Conservation (phyloP, 2,329 filamentous ascomycete genomes). For the Remersonia thermophila region DNA sequence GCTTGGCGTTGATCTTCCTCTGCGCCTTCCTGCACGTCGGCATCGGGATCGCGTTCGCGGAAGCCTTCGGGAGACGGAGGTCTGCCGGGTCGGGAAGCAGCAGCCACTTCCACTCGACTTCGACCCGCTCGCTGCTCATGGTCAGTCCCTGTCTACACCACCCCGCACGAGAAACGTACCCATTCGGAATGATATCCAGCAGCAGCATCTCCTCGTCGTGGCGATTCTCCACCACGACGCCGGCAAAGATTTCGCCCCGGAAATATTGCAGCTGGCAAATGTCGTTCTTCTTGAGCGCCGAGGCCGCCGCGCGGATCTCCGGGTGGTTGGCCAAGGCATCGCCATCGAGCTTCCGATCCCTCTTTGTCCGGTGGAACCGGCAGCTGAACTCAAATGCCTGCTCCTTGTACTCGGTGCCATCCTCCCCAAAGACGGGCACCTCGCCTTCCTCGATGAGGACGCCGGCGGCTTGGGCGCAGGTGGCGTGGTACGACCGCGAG, state of each 20-base stretch:
- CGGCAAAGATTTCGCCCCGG: constrained; percentile 81
- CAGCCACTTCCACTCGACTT: constrained; percentile 78
- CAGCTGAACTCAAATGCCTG: constrained; percentile 89
- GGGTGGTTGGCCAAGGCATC: constrained; percentile 58
- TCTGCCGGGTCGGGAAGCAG: constrained; percentile 60
- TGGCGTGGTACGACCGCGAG: constrained; percentile 84
- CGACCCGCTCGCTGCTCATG: constrained; percentile 51
- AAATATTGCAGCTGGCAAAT: constrained; percentile 79
- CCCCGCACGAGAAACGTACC: constrained; percentile 40
- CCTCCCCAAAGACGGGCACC: constrained; percentile 77
- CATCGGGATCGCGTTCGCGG: constrained; percentile 58
- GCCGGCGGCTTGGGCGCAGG: constrained; percentile 82
- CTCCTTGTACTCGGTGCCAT: constrained; percentile 84
- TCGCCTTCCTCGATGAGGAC: constrained; percentile 82
- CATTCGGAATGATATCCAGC: constrained; percentile 72
- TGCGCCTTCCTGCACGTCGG: constrained; percentile 50
- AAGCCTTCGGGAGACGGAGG: constrained; percentile 62
- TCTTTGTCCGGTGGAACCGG: constrained; percentile 82
- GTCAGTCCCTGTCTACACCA: constrained; percentile 27
- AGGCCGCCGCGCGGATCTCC: constrained; percentile 56
- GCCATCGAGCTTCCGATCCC: constrained; percentile 61
- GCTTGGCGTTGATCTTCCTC: constrained; percentile 56
- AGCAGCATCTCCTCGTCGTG: constrained; percentile 62
- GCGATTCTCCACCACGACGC: constrained; percentile 74
- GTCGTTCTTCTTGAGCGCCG: constrained; percentile 56